These are phyloP conservation scores for Graphium sp. DNA, from an alignment of 2,329 filamentous ascomycete genomes.

Conservation along the genomic window DNA sequence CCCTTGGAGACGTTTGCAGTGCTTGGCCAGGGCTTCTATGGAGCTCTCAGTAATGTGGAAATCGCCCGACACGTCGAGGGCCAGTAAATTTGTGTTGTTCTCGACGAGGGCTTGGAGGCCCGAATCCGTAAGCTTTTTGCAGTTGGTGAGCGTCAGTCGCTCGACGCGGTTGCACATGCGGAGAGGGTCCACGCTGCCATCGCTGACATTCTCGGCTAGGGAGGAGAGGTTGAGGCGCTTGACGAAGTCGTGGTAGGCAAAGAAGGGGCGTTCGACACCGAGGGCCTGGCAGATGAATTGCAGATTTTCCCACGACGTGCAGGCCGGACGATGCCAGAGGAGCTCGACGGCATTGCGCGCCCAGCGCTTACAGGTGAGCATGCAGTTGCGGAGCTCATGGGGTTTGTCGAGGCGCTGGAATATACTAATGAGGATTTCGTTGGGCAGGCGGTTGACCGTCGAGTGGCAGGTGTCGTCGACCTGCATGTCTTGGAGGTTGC, in stretches of 20 bases:
- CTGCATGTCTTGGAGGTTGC: conserved; percentile 59
- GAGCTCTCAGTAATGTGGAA: conserved; percentile 73
- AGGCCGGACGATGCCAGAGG: conserved; percentile 86
- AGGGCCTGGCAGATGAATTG: conserved; percentile 68
- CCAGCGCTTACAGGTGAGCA: conserved; percentile 92
- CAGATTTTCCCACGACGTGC: conserved; percentile 73
- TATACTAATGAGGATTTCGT: conserved; percentile 86
- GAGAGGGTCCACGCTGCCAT: conserved; percentile 75
- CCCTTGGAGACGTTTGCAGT: conserved; percentile 76
- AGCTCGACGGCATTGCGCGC: conserved; percentile 82
- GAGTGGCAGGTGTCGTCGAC: conserved; percentile 52
- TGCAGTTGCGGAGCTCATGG: conserved; percentile 66
- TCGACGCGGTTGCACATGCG: conserved; percentile 79
- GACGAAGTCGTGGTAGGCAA: conserved; percentile 78
- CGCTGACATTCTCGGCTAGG: conserved; percentile 59
- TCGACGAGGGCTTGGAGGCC: conserved; percentile 67
- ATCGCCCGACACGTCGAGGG: conserved; percentile 76
- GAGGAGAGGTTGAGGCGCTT: conserved; percentile 81
- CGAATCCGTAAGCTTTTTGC: conserved; percentile 66
- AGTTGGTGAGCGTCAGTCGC: conserved; percentile 82
- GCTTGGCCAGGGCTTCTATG: conserved; percentile 58
- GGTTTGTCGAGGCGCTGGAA: conserved; percentile 70
- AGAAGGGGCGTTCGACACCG: conserved; percentile 56
- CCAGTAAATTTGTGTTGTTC: conserved; percentile 66
- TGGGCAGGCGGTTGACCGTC: conserved; percentile 75